Base-by-base conservation (phyloP, 768 basidiomycete genomes). In the Agrocybe praecox region DNA sequence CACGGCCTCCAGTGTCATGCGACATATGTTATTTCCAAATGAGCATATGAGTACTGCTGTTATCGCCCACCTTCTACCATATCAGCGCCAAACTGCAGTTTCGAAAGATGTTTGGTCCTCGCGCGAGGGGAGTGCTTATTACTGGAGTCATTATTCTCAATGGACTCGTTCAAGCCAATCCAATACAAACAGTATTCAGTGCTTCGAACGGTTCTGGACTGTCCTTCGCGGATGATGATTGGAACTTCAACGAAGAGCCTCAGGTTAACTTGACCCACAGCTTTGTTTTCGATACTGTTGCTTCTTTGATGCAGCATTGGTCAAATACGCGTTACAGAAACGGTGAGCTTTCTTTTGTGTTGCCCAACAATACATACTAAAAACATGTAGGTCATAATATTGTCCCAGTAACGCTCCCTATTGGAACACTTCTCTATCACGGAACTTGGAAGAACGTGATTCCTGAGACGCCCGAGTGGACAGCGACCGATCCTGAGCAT, bases 301-400 rank as follows among this genome's bases (percentile, higher is more conserved):
- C 56, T 55, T 71, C 68, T 42, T 60, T 67, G 0, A 66, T 78
- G 11, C 77, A 80, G 46, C 77, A 73, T 55, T 80, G 79, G 78
- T 73, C 76, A 12, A 77, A 80, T 50, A 78, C 78, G 0, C 73
- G 77, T 2, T 78, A 79, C 65, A 70, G 78, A 49, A 79, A 79
- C 61, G 77, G 78, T 77, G 49, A 45, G 51, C 42, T 22, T 4
- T 8, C 21, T 9, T 32, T 21, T 32, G 22, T 24, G 3, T 24
- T 18, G 6, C 10, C 14, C 6, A 22, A 9, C 36, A 21, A 26
- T 29, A n/a, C n/a, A 46, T 22, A 15, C 44, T 18, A 19, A 24
- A 21, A 19, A 17, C 2, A 18, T 21, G 17, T 45, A 76, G 75
- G 73, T 3, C 75, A 77, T 46, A 72, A 53, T 21, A 65, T 77